Base-by-base conservation (phyloP, 2,329 filamentous ascomycete species). In the Penicillium brasilianum region DNA sequence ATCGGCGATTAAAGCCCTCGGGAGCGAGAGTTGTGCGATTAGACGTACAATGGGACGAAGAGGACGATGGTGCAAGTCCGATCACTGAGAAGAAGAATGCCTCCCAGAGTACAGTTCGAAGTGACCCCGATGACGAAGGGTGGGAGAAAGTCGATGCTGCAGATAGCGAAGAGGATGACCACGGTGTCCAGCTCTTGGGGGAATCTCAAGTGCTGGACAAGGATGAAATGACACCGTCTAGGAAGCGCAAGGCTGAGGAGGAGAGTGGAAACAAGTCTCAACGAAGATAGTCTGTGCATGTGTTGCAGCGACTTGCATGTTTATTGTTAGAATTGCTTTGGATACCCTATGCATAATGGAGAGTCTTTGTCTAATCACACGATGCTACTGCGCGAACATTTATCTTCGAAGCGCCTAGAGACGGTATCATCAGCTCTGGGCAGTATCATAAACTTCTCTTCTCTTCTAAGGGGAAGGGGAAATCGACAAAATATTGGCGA, bases 1-100 rank as follows among this genome's bases (percentile, higher is more conserved):
- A 89, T 73, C 79, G 84, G 36, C 81, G 83, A 48, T 72, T 89
- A 66, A 83, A 80, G 55, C 87, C 87, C 3, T 78, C 77, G 16
- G 84, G 82, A 13, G 87, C 86, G 2, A 81, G 81, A 60, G 78
- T 87, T 41, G 80, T 87, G 46, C 72, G 70, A 43, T 57, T 79
- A 16, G 67, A 72, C 34, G 59, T 80, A n/a, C 59, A 70, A 13
- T 75, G 76, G 74, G 60, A 68, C 5, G 48, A 65, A 25, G 55
- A 61, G 18, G 48, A 53, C 39, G 50, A 55, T 5, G 30, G 10
- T 48, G 7, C 50, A 14, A 9, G 28, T 11, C 16, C 36, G 58
- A 3, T 34, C 28, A 49, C 7, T 20, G 52, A 61, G 9, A 34
- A 57, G 32, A 18, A 49, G 8, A 52, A 56, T 44, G 20, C 53